Conservation (phyloP, 805 yeast genomes). For the Tanozyma kutaoensis region DNA sequence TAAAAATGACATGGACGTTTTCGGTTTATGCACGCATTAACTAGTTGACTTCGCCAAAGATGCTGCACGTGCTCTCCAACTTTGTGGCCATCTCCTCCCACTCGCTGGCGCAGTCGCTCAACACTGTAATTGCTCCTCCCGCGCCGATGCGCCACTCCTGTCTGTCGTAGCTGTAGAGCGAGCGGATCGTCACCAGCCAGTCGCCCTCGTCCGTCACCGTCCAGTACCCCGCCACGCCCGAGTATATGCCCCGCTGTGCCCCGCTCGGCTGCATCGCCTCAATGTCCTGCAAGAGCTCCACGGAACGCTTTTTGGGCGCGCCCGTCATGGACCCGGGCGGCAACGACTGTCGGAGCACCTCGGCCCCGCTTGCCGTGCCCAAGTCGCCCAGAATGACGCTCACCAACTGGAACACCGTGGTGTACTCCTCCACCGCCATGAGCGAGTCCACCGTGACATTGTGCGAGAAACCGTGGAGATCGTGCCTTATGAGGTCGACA, state of each 20-base stretch:
- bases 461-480: conserved; percentile 53
- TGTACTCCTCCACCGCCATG: conserved; percentile 88
- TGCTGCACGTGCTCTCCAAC: no score
- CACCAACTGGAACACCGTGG: conserved; percentile 83
- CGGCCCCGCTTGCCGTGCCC: conserved; percentile 50
- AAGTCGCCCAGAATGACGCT: conserved; percentile 70
- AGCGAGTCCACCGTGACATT: conserved; percentile 61
- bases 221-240: conserved; percentile 96
- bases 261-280: conserved; percentile 32
- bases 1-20: no score
- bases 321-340: conserved; percentile 99
- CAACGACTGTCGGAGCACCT: conserved; percentile 60
- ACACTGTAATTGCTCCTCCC: conserved; percentile 93
- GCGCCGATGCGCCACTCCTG: conserved; percentile 82
- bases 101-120: conserved; percentile 74
- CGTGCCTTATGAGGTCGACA: conserved; percentile 91
- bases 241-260: conserved; percentile 69
- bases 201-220: conserved; percentile 76
- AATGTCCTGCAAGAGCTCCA: conserved; percentile 57
- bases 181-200: conserved; percentile 92
- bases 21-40: no score
- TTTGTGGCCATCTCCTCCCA: conserved; percentile 87
- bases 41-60: no score
- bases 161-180: conserved; percentile 47
- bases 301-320: conserved; percentile 91